Base-by-base conservation (phyloP, 805 yeast species). In the Wickerhamia fluorescens region DNA sequence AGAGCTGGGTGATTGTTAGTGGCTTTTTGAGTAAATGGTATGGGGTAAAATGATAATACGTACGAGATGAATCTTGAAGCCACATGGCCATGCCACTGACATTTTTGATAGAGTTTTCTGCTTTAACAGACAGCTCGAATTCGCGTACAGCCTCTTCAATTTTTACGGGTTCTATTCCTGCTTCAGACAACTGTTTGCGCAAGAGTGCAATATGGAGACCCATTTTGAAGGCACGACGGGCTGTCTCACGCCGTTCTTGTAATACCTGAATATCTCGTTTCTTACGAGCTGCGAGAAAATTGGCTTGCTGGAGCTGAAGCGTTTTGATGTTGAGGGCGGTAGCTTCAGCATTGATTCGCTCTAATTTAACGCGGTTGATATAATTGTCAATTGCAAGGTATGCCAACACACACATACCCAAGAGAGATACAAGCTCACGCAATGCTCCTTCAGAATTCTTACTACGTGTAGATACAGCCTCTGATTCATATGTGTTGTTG, bases 201-300 rank as follows among this genome's bases (percentile, higher is more conserved):
- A 80, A 53, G 51, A 80, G 49, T 2, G 83, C 85, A 23, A 80
- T 66, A 44, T 80, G 89, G 46, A 78, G 55, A 4, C 71, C 65
- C 80, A 78, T 72, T 51, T 73, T 75, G 58, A 50, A 58, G 61
- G 68, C 45, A 60, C 78, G 36, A 62, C 59, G 51, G 50, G 66
- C 43, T 51, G 56, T 57, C 8, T 60, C 65, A 30, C 62, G 61
- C 11, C 80, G 53, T 37, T 73, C 78, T 36, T 71, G 66, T 16
- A 73, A 42, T n/a, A 68, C 53, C 38, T 69, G 72, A 8, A 68
- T 39, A 29, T 73, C 78, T 28, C 70, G 57, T 44, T 69, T 68
- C 52, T 70, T 71, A 34, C 71, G 58, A 25, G 68, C 70, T 16
- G 61, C 64, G 27, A 68, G 61, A 45, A 66, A 67, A 40, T 69